These are phyloP conservation scores for Phytophthora europaea DNA, from an alignment of 352 stramenopile species.

Conservation along the genomic window DNA sequence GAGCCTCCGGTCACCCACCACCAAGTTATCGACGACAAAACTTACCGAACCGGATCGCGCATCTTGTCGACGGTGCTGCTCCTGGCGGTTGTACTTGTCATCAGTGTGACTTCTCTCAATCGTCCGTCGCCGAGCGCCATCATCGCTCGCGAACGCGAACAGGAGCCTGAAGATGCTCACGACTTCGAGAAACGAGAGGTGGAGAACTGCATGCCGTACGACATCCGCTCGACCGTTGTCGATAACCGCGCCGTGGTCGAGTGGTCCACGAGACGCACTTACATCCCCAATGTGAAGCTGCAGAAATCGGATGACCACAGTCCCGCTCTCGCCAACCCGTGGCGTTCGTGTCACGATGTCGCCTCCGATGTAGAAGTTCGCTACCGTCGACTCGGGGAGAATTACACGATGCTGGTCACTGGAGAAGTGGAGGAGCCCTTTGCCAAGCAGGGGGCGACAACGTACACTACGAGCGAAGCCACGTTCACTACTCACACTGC, in stretches of 20 bases:
- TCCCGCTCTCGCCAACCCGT: conserved; percentile 50
- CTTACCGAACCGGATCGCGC: background rate
- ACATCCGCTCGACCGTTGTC: conserved; percentile 77
- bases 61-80: conserved; percentile 1
- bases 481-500: conserved; percentile 79
- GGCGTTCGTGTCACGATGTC: conserved; percentile 79
- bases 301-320: conserved; percentile 45
- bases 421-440: conserved; percentile 43
- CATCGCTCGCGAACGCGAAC: conserved; percentile 41
- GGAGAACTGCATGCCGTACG: conserved; percentile 88
- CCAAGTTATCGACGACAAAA: background rate
- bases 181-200: conserved; percentile 85
- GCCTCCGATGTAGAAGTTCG: conserved; percentile 60
- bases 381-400: conserved; percentile 54
- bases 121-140: conserved; percentile 15
- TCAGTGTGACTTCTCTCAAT: background rate
- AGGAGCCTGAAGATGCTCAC: conserved; percentile 56
- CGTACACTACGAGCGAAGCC: conserved; percentile 55
- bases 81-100: background rate
- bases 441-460: conserved; percentile 52
- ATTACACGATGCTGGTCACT: conserved; percentile 34
- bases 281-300: conserved; percentile 74
- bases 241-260: conserved; percentile 65
- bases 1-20: conserved; percentile 3
- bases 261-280: conserved; percentile 79